Evolutionary conservation across 2,329 filamentous ascomycete species (phyloP).

Genomic region (Hysterium pulicare): DNA sequence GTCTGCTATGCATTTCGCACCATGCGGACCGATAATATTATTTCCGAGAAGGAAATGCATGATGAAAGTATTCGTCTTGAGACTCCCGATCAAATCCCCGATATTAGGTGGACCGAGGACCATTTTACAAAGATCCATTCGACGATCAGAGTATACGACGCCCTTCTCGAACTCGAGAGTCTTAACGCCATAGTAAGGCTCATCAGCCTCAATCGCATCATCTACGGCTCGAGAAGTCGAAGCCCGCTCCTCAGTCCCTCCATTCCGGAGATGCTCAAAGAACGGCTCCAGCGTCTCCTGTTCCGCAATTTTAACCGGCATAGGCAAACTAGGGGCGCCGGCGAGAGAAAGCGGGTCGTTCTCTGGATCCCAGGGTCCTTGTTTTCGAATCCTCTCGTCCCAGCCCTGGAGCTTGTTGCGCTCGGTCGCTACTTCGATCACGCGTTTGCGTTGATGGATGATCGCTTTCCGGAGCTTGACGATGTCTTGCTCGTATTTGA

Average conservation of each 20-base stretch:
- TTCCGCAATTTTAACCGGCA: conserved; percentile 36
- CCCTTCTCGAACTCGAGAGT: conserved; percentile 40
- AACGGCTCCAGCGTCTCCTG: conserved; percentile 32
- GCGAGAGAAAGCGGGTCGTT: conserved; percentile 26
- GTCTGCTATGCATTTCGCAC: conserved; percentile 40
- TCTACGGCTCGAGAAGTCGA: conserved; percentile 10
- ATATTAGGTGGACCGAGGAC: conserved; percentile 53
- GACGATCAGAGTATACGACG: conserved; percentile 50
- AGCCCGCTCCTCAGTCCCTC: conserved; percentile 19
- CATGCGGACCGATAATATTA: conserved; percentile 52
- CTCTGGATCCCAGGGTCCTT: conserved; percentile 34
- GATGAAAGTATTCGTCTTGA: conserved; percentile 48
- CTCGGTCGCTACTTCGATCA: conserved; percentile 16
- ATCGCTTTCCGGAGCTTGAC: conserved; percentile 18
- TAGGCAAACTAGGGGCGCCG: conserved; percentile 33
- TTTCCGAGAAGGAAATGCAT: conserved; percentile 54
- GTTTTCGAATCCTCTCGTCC: conserved; percentile 24
- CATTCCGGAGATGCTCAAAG: conserved; percentile 32
- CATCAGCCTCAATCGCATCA: conserved; percentile 20
- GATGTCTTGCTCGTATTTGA: conserved; percentile 30
- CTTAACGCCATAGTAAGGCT: conserved; percentile 33
- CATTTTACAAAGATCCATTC: conserved; percentile 57
- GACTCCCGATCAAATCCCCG: conserved; percentile 47
- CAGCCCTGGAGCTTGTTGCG: conserved; percentile 19
- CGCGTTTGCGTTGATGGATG: conserved; percentile 16